Base-by-base conservation (phyloP, 2,329 filamentous ascomycete species). In the Cladobotryum protrusum region DNA sequence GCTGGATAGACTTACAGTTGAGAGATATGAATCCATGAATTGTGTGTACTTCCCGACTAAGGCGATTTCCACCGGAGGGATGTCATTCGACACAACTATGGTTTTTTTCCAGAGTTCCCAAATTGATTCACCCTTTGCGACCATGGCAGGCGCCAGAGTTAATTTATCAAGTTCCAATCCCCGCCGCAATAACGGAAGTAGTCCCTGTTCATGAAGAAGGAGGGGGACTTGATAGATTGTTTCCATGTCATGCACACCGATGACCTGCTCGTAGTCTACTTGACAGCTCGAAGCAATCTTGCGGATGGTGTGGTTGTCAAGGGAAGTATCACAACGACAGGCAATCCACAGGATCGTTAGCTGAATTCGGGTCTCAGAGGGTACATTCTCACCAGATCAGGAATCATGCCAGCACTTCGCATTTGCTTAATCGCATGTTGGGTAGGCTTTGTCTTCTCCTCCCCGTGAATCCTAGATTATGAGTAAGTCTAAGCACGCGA, bases 361-460 rank as follows among this genome's bases (percentile, higher is more conserved):
- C 19, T 5, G 7, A 34, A 14, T 32, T 24, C 13, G 15, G 7
- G 24, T 9, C 24, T 29, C 6, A 29, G 24, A 9, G 17, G 17
- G 4, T 5, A 32, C 13, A 29, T 44, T 61, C 72, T 52, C 71
- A 86, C 82, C 65, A 93, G 64, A 59, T 87, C 84, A 2, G 85
- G 85, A 52, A 76, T 80, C 48, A 89, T 70, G 63, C 90, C 90
- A 55, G 87, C 86, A 63, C 87, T 91, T 55, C 92, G 85, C 54
- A 91, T 84, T 60, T 87, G 82, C 63, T 85, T 85, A 61, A 97
- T 89, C 20, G 92, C 89, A 61, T 89, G 83, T 68, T 99, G 93
- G 0, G 93, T 99, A 0, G 93, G 93, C 73, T 97, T 97, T 9
- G 91, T 97, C 81, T 97, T 97, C 69, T 95, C 84, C 74, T 97